phyloP scores from a whole-genome alignment of 345 rosid genomes.

The Moringa oleifera region DNA sequence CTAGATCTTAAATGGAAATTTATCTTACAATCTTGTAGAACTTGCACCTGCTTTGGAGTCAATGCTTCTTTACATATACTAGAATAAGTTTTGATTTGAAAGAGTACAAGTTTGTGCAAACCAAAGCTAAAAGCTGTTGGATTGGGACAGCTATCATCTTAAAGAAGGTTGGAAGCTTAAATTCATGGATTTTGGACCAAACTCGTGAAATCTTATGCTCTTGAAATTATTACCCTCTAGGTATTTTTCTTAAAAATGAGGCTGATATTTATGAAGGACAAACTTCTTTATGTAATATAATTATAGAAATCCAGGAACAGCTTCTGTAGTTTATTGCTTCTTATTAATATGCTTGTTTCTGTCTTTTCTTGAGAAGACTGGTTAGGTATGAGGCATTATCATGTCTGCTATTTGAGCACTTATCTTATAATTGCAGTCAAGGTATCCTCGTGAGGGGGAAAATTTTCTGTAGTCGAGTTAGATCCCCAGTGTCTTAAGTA shows the following conservation, averaged over 20 bases:
- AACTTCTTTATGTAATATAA: neutral
- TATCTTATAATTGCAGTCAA: too few species aligned
- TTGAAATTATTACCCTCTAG: neutral
- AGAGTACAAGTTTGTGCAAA: neutral
- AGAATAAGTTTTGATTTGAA: neutral
- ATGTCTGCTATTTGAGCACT: too few species aligned
- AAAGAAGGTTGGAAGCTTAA: neutral
- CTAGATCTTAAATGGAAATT: too few species aligned
- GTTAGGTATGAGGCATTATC: too few species aligned
- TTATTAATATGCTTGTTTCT: too few species aligned
- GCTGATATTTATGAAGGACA: neutral
- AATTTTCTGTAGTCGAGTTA: too few species aligned
- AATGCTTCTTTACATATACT: neutral
- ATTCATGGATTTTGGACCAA: neutral
- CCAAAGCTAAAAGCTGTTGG: neutral
- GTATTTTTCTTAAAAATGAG: neutral
- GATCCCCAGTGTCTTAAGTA: too few species aligned
- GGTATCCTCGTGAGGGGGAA: too few species aligned
- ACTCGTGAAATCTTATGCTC: neutral
- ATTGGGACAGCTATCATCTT: neutral
- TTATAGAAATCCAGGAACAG: neutral
- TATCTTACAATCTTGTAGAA: neutral
- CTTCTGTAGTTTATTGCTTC: neutral
- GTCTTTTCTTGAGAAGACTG: too few species aligned
- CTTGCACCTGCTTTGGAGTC: neutral